Evolutionary conservation across 179 eudicot species (phyloP).

Genomic region (Gypsophila paniculata): DNA sequence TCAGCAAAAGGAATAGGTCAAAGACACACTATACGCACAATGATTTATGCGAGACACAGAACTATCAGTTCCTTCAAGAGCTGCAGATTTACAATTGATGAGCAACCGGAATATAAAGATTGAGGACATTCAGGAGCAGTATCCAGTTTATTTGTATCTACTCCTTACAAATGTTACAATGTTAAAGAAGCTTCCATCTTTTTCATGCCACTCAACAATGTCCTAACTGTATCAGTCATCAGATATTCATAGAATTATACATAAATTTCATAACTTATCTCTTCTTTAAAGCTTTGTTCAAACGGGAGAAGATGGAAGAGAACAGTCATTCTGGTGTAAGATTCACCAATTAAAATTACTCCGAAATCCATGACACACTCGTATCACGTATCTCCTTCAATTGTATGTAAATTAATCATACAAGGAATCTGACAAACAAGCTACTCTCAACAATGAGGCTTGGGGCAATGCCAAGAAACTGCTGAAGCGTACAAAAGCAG

Average conservation of each 20-base stretch:
- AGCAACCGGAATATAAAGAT: neutral
- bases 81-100: constrained; percentile 5
- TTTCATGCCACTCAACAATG: neutral
- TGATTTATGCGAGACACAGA: constrained; percentile 2
- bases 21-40: constrained; percentile 5
- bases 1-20: neutral
- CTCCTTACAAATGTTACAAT: too few species aligned
- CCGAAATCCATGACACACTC: neutral
- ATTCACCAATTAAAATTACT: neutral
- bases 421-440: constrained; percentile 2
- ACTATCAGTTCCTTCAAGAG: neutral
- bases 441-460: constrained; percentile 9
- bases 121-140: neutral
- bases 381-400: neutral
- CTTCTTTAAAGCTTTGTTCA: neutral
- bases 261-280: neutral
- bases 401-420: neutral
- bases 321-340: neutral
- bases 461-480: constrained; percentile 3
- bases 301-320: neutral
- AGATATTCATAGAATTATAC: neutral
- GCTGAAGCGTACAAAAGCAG: constrained; percentile 5
- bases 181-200: neutral
- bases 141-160: neutral
- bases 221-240: neutral